A percentile compares a stretch with the other conserved stretches of the same genome.
These are phyloP conservation scores for Ceratobasidium sp. DNA, from an alignment of 1,284 basidiomycete genomes.

Conservation along the genomic window DNA sequence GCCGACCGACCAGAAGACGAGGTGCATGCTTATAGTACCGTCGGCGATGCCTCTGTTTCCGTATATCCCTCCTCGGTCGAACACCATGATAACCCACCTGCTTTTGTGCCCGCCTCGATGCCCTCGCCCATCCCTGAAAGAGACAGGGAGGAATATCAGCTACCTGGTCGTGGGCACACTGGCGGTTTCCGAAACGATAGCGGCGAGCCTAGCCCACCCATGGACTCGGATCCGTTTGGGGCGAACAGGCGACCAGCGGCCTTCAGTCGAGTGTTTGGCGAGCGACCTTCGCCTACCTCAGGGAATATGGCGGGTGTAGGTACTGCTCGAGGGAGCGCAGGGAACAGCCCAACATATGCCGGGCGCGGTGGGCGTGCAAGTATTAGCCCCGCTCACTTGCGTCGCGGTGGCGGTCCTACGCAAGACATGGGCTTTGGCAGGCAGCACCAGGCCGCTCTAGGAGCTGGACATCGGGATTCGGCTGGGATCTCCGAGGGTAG, in stretches of 20 bases:
- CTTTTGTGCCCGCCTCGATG: conserved; percentile 1
- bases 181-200: background rate
- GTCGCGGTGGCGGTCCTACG: background rate
- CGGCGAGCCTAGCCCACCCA: background rate
- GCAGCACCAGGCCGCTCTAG: conserved; percentile 8
- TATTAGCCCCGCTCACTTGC: background rate
- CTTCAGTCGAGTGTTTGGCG: conserved; percentile 33
- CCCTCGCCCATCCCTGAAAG: conserved; percentile 8
- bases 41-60: conserved; percentile 29
- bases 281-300: conserved; percentile 6
- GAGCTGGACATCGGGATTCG: conserved; percentile 10
- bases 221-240: conserved; percentile 26
- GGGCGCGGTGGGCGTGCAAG: background rate
- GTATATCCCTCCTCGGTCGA: conserved; percentile 29
- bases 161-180: conserved; percentile 21
- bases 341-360: background rate
- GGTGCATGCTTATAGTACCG: conserved; percentile 24
- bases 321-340: background rate
- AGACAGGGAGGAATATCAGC: conserved; percentile 12
- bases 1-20: conserved; percentile 24
- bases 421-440: conserved; percentile 35
- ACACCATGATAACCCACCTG: conserved; percentile 6
- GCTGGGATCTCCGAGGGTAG: conserved; percentile 11
- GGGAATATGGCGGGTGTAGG: conserved; percentile 2
- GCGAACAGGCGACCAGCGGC: conserved; percentile 26